A percentile compares a stretch with the other conserved stretches of the same genome.
Conservation (phyloP, 2,329 filamentous ascomycete species). For the Pyricularia grisea region DNA sequence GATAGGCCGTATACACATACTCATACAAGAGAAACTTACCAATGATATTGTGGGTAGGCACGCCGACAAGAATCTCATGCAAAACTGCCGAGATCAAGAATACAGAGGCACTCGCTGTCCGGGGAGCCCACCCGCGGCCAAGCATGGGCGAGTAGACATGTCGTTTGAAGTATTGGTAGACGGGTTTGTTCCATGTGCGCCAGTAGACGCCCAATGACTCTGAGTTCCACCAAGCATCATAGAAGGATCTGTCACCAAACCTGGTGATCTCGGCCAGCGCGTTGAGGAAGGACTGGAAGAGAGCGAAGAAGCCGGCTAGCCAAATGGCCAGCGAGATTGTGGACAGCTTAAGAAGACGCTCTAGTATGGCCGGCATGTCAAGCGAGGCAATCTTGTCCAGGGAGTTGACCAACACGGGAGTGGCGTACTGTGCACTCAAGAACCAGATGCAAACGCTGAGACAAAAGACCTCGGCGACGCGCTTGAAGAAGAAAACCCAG, state of each 20-base stretch:
- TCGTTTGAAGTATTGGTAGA: conserved; percentile 92
- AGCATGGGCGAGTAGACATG: conserved; percentile 87
- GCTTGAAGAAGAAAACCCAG: conserved; percentile 81
- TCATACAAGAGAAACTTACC: conserved; percentile 37
- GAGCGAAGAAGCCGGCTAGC: conserved; percentile 93
- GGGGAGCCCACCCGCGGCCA: conserved; percentile 68
- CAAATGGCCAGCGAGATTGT: conserved; percentile 95
- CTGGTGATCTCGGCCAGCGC: conserved; percentile 80
- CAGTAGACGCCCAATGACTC: conserved; percentile 80
- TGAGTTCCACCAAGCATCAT: conserved; percentile 97
- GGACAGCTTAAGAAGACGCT: conserved; percentile 87
- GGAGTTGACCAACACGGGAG: conserved; percentile 81
- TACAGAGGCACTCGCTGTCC: conserved; percentile 65
- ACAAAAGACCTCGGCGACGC: conserved; percentile 66
- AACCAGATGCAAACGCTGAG: conserved; percentile 92
- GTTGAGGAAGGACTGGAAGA: conserved; percentile 91
- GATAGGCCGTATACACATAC: not conserved
- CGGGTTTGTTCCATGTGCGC: conserved; percentile 96
- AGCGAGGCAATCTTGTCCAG: conserved; percentile 77
- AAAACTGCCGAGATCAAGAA: conserved; percentile 83
- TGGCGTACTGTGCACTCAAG: conserved; percentile 85
- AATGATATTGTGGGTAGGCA: conserved; percentile 90
- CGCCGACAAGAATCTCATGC: conserved; percentile 85
- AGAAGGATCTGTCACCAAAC: conserved; percentile 92
- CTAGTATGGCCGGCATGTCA: conserved; percentile 71